Evolutionary conservation across 2,329 filamentous ascomycete genomes (phyloP).

Genomic region (Graphiopsis chlorocephala): DNA sequence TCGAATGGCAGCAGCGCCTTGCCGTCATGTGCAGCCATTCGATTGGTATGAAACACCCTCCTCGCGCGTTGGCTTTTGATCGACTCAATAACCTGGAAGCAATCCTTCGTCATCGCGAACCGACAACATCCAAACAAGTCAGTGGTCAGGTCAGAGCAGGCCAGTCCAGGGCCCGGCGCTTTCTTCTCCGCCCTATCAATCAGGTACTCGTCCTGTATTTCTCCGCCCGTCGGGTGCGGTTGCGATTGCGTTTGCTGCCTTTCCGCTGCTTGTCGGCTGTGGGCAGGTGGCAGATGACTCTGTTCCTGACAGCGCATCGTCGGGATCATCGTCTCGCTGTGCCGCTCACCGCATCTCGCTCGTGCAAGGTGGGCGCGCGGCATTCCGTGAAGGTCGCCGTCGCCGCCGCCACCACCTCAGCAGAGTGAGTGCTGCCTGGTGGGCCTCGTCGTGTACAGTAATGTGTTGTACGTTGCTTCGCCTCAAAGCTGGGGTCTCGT

Average conservation of each 20-base stretch:
- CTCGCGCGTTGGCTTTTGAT: not conserved
- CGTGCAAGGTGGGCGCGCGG: not conserved
- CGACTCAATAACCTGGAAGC: not conserved
- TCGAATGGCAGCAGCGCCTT: constrained; percentile 1
- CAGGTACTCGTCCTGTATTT: not conserved
- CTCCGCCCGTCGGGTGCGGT: not conserved
- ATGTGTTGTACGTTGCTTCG: not conserved
- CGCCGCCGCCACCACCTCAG: not conserved
- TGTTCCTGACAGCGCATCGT: constrained; percentile 9
- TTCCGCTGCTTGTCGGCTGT: not conserved
- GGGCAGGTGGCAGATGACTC: constrained; percentile 5
- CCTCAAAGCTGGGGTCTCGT: too few relatives aligned
- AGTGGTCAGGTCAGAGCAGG: not conserved
- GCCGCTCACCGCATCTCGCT: not conserved
- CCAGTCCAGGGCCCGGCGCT: not conserved
- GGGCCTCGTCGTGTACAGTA: not conserved
- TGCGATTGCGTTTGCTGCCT: not conserved
- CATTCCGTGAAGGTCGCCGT: not conserved
- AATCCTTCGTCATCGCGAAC: not conserved
- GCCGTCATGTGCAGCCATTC: constrained; percentile 1
- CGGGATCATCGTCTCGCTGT: constrained; percentile 1
- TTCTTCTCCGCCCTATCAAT: not conserved
- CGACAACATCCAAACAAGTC: not conserved
- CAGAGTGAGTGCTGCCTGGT: not conserved
- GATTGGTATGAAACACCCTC: not conserved